These are phyloP conservation scores for Pythium sukuiense DNA, from an alignment of 352 stramenopile species.

Conservation along the genomic window DNA sequence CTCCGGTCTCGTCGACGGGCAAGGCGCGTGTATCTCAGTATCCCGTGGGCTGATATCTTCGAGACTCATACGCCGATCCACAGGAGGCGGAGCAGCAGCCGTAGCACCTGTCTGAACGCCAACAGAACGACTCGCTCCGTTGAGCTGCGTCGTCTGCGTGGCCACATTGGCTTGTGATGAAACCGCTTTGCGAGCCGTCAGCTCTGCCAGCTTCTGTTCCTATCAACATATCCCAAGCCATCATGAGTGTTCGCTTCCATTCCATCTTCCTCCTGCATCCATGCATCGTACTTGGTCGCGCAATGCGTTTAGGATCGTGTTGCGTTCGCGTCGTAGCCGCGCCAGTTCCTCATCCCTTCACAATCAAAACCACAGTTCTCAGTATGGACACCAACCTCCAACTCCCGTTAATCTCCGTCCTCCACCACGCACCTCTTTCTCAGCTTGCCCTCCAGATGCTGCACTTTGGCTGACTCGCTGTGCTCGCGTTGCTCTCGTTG, in stretches of 20 bases:
- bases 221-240: not conserved
- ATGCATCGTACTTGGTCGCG: conserved; percentile 34
- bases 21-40: not conserved
- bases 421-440: conserved; percentile 33
- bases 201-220: conserved; percentile 19
- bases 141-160: conserved; percentile 6
- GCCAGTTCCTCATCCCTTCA: conserved; percentile 57
- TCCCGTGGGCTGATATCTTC: not conserved
- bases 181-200: not conserved
- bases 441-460: conserved; percentile 44
- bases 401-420: not conserved
- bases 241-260: not conserved
- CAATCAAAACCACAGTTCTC: not conserved
- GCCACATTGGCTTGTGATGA: not conserved
- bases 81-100: not conserved
- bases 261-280: not conserved
- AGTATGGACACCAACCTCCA: no score
- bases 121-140: not conserved
- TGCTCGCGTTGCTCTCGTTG: conserved; percentile 42
- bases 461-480: conserved; percentile 43
- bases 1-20: not conserved
- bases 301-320: conserved; percentile 56
- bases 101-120: not conserved
- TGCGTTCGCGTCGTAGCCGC: conserved; percentile 62
- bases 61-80: not conserved